Evolutionary conservation across 306 rosid species (phyloP), one percentile per base, ranked within the genome.

Genomic region (Vigna mungo): DNA sequence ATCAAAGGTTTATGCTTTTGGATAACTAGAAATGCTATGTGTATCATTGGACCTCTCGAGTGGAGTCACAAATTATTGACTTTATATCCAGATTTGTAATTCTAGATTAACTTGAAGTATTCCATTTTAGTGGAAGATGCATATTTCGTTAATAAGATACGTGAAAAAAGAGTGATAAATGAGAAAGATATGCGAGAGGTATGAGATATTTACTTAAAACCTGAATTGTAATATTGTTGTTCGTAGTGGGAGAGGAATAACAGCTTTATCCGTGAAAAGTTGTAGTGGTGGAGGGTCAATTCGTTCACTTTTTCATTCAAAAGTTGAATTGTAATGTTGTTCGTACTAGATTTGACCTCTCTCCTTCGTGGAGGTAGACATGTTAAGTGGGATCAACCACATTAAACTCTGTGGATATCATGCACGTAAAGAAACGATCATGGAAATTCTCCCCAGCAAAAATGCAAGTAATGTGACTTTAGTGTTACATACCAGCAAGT

Each of bases 251-350:
- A 58, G 18, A 27, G 39, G 18, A 59, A 27, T 59, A 12, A 10
- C 10, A 13, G 65, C 65, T 59, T 59, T 6, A 56, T 56, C 36
- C n/a, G 63, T 23, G 36, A 36, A 56, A 56, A 56, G 63, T 56
- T 21, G 63, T 9, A 59, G 65, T 59, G 65, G 39, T 6, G 27
- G 65, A 59, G 41, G 39, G 65, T 27, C 60, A 54, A 54, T 54
- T 25, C 5, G 0, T 17, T 25, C 8, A 12, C 65, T 25, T 59
- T 59, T 59, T 59, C 6, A 10, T 25, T 23, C 64, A 25, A 58
- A 56, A 58, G 17, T 56, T 55, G 25, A 21, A 11, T 21, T 21
- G 34, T 23, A 20, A 18, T 21, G 17, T 58, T 58, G 64, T 11
- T 58, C 36, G 30, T 58, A 25, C 15, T 21, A 55, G 13, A 20